Conservation (phyloP, 2,329 filamentous ascomycete species). For the Phaeosphaeriaceae sp. region DNA sequence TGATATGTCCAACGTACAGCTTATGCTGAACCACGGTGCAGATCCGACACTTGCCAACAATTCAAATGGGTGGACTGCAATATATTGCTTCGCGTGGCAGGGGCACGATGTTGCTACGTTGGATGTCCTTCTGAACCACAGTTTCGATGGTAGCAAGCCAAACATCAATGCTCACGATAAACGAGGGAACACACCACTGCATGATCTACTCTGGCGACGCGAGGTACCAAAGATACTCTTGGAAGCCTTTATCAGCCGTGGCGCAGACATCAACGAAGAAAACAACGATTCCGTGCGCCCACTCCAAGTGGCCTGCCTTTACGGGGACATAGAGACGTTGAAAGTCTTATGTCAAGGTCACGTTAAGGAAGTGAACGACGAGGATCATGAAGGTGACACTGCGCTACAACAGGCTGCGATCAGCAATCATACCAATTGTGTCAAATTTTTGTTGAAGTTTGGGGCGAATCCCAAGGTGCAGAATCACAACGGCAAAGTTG, state of each 20-base stretch:
- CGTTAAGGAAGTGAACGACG: not conserved
- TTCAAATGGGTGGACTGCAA: not conserved
- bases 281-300: not conserved
- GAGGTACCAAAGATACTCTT: not conserved
- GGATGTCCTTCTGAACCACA: not conserved
- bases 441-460: not conserved
- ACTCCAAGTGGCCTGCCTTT: not conserved
- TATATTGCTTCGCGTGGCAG: not conserved
- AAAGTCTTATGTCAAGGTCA: not conserved
- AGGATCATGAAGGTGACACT: not conserved
- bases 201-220: not conserved
- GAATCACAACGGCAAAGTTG: not conserved
- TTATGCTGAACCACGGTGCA: not conserved
- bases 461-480: not conserved
- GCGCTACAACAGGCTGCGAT: not conserved
- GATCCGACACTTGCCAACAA: not conserved
- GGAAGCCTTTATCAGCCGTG: not conserved
- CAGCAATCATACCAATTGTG: not conserved
- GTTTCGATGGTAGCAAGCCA: not conserved
- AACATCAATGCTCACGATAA: constrained; percentile 1
- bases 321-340: not conserved
- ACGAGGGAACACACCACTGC: not conserved
- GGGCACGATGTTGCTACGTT: not conserved
- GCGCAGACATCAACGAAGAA: constrained; percentile 1
- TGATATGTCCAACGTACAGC: not conserved